Evolutionary conservation across 495 filamentous ascomycete genomes (phyloP), one percentile per base, ranked within the genome.

Genomic region (Opeltia flavorubescens): DNA sequence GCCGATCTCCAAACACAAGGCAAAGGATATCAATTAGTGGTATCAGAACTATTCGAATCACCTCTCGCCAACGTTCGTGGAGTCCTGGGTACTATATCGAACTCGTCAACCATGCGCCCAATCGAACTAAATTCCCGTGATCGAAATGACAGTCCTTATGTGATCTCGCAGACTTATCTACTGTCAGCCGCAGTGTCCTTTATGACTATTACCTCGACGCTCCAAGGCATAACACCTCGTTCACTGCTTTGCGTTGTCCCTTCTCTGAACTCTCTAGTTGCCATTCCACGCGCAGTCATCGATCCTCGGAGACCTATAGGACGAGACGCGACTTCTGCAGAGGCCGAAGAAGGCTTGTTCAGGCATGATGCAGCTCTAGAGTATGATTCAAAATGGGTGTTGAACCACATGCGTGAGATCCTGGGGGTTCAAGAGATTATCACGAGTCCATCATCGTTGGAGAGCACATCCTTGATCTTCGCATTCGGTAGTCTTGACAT

Each of bases 1-100:
- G 31, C 23, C 11, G 28, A n/a, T 31, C 7, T 60, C 2, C 55
- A 69, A 21, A 68, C 79, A 38, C 62, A 76, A 2, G 68, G 86
- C 43, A 84, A 83, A 64, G 88, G 86, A 20, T 89, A 95, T 61
- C 84, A 94, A 51, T 76, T 96, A 18, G 77, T 86, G 34, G 70
- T 95, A 5, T 80, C 82, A 2, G 93, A 96, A 54, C 72, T 95
- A 13, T 96, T 85, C 61, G 93, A 96, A 63, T 94, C 86, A 3
- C 68, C 78, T 1, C 55, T 78, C 25, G 67, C 83, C 33, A 94
- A 98, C 62, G 81, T 95, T 62, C 83, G 93, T 46, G 93, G 91
- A 5, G 72, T 81, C 1, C 71, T 95, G 2, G 81, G 71, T 49
- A 66, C 76, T 31, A 34, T 44, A 11, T 59, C 59, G 29, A 87